A percentile compares a stretch with the other conserved stretches of the same genome.
phyloP scores from a whole-genome alignment of 2,329 filamentous ascomycete species.

The Arthrobotrys iridis region DNA sequence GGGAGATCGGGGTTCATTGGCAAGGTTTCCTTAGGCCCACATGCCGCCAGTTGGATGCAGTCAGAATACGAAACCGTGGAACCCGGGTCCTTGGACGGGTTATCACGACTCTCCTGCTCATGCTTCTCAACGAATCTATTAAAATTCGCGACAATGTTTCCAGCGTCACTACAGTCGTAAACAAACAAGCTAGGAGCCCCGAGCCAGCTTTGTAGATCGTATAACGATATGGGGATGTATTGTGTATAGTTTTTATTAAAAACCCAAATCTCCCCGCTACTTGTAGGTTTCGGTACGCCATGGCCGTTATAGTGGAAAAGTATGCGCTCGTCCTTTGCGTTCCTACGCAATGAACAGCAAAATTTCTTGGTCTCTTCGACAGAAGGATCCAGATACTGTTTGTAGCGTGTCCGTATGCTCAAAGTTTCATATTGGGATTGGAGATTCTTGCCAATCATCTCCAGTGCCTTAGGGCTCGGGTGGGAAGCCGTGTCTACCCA shows the following conservation, averaged over 20 bases:
- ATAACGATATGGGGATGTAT: constrained; percentile 95
- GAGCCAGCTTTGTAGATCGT: constrained; percentile 94
- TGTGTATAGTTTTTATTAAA: constrained; percentile 99
- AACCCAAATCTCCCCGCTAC: constrained; percentile 97
- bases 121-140: constrained; percentile 95
- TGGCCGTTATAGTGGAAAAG: constrained; percentile 99
- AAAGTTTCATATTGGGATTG: constrained; percentile 96
- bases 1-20: constrained; percentile 94
- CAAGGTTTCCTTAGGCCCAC: constrained; percentile 86
- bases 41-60: constrained; percentile 92
- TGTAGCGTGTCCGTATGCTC: constrained; percentile 94
- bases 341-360: constrained; percentile 85
- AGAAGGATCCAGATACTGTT: constrained; percentile 94
- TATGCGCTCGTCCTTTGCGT: constrained; percentile 94
- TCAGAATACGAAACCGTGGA: constrained; percentile 75
- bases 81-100: constrained; percentile 78
- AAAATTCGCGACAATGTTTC: constrained; percentile 94
- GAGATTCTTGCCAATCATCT: constrained; percentile 94
- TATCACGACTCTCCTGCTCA: constrained; percentile 84
- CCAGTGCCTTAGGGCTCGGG: constrained; percentile 83
- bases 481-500: constrained; percentile 92
- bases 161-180: constrained; percentile 96
- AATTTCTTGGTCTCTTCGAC: constrained; percentile 98
- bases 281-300: constrained; percentile 92
- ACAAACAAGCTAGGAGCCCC: constrained; percentile 95